A percentile compares a stretch with the other conserved stretches of the same genome.
Conservation (phyloP, 2,329 filamentous ascomycete species). For the Fusarium vanettenii region DNA sequence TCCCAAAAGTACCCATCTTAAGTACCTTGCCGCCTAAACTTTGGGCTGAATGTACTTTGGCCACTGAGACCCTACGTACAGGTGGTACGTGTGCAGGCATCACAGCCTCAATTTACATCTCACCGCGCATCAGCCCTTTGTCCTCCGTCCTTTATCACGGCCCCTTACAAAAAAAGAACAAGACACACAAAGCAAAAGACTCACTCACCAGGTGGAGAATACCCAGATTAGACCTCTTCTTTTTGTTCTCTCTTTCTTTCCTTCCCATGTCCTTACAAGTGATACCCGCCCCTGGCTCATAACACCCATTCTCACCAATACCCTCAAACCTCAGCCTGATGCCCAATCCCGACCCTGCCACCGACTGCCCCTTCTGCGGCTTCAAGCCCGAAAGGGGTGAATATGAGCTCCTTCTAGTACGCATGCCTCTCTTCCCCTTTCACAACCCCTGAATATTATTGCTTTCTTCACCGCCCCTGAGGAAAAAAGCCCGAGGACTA, state of each 20-base stretch:
- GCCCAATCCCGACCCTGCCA: slow-evolving; percentile 16
- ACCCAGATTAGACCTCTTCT: neutral
- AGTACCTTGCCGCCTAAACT: neutral
- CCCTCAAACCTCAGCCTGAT: slow-evolving; percentile 2
- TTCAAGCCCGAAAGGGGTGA: slow-evolving; percentile 46
- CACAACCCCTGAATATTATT: neutral
- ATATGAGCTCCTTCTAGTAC: slow-evolving; percentile 51
- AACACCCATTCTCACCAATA: neutral
- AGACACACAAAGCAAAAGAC: neutral
- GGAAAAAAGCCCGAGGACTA: slow-evolving; percentile 11
- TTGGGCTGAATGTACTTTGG: neutral
- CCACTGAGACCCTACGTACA: neutral
- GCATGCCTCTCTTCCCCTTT: slow-evolving; percentile 16
- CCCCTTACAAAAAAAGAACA: neutral
- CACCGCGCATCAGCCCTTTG: slow-evolving; percentile 27
- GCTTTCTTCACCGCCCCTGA: slow-evolving; percentile 2
- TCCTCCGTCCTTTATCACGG: slow-evolving; percentile 10
- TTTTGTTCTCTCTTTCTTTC: neutral
- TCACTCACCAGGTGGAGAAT: neutral
- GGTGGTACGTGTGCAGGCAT: slow-evolving; percentile 33
- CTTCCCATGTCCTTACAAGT: neutral
- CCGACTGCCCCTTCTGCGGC: slow-evolving; percentile 51
- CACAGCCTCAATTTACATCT: slow-evolving; percentile 32
- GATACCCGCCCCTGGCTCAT: neutral
- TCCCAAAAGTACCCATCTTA: neutral